Base-by-base conservation (phyloP, 208 protist species). In the Trypanosoma melophagium region DNA sequence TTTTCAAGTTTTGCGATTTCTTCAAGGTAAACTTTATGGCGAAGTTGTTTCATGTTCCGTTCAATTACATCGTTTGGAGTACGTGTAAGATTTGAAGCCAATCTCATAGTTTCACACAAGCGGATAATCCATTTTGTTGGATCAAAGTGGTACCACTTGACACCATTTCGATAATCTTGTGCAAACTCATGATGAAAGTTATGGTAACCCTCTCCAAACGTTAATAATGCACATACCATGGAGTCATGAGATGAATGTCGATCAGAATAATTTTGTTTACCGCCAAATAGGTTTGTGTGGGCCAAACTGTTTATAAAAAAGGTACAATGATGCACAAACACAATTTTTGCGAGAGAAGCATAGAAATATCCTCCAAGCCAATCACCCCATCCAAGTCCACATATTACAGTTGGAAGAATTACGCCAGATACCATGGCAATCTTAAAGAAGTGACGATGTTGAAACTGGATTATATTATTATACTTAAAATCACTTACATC, bases 111-210 rank as follows among this genome's bases (percentile, higher is more conserved):
- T n/a, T 74, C 72, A 50, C 57, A 82, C 4, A 70, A 28, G 50
- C 84, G 80, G 70, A 97, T 96, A 50, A 85, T 67, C 86, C 86
- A 94, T 74, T 96, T 95, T 61, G 91, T 95, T 17, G 93, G 93
- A 79, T 97, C 92, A 74, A 82, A 97, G 74, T 96, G 85, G 75
- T 89, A 94, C 81, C 83, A 96, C 69, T 86, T 84, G 67, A 96
- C 84, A 63, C 90, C 90, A 70, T 96, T 96, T 63, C 90, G 80
- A 74, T 97, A 97, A 77, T 96, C 92, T 56, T 94, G 75, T 14
- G 92, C 80, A 66, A 97, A 97, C 67, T 92, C 89, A 77, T 97
- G 94, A 67, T 97, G 94, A 79, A 92, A 96, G 79, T 97, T 96
- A 83, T 97, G 91, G 78, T 94, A 96, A 53, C 93, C 93, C 79